Conservation (phyloP, 768 basidiomycete species). For the Leccinum fibrillosum region DNA sequence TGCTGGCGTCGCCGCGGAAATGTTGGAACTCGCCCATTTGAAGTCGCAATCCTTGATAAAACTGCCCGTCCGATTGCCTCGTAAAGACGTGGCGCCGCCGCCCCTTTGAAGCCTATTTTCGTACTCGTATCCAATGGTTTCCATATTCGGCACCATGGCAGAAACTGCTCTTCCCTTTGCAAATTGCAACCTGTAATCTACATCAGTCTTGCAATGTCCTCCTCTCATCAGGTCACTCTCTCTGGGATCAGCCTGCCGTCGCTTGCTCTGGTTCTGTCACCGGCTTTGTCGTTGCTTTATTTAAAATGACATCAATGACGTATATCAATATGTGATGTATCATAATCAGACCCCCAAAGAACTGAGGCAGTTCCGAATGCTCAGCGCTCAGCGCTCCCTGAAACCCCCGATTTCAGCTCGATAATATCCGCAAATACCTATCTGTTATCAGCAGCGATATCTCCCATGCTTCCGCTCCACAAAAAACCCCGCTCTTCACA, state of each 20-base stretch:
- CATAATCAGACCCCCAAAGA: constrained; percentile 75
- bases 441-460: not conserved
- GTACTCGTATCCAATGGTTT: constrained; percentile 55
- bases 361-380: constrained; percentile 89
- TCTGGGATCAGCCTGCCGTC: constrained; percentile 68
- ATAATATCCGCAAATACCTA: constrained; percentile 3
- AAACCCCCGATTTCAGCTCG: constrained; percentile 12
- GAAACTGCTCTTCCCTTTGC: constrained; percentile 86
- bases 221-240: constrained; percentile 41
- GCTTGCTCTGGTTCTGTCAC: constrained; percentile 77
- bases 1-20: constrained; percentile 82
- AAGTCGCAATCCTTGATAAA: constrained; percentile 73
- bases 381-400: constrained; percentile 39
- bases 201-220: constrained; percentile 18
- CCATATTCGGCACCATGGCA: constrained; percentile 82
- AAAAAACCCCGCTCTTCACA: constrained; percentile 6
- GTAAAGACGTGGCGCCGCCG: constrained; percentile 54
- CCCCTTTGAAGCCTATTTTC: not conserved
- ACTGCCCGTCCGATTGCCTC: constrained; percentile 41
- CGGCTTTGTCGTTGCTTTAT: constrained; percentile 50
- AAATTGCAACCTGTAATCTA: constrained; percentile 60
- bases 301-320: not conserved
- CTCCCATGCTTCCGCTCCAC: constrained; percentile 6
- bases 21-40: constrained; percentile 90
- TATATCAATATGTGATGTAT: not conserved